phyloP scores from a whole-genome alignment of 2,329 filamentous ascomycete genomes.

The Phoma sp. region DNA sequence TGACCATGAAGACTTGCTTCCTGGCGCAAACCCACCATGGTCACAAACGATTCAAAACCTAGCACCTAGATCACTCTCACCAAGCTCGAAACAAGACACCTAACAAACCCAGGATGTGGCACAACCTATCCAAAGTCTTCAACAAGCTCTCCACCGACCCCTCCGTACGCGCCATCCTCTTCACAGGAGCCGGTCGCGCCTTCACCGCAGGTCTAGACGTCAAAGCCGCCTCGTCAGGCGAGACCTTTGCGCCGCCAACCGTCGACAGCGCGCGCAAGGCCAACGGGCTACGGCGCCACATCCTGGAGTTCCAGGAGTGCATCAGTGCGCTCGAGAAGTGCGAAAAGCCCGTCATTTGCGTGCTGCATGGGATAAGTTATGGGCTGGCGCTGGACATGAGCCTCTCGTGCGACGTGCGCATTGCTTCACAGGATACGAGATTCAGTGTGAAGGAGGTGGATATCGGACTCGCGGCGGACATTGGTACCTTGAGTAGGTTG shows the following conservation, averaged over 20 bases:
- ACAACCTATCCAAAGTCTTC: constrained; percentile 78
- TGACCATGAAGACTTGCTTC: too few relatives aligned
- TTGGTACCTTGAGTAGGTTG: constrained; percentile 67
- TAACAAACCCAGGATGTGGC: constrained; percentile 70
- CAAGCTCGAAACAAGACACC: too few relatives aligned
- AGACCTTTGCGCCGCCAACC: constrained; percentile 45
- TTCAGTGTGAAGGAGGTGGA: constrained; percentile 83
- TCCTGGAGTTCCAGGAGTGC: constrained; percentile 80
- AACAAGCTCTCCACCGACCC: constrained; percentile 72
- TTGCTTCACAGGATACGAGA: constrained; percentile 64
- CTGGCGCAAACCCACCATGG: too few relatives aligned
- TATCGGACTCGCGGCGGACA: constrained; percentile 79
- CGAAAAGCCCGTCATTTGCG: constrained; percentile 68
- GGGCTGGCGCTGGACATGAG: constrained; percentile 58
- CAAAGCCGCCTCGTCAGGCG: constrained; percentile 65
- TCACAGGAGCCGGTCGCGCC: constrained; percentile 81
- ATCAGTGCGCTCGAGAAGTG: constrained; percentile 80
- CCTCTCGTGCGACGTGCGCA: constrained; percentile 72
- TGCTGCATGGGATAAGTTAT: constrained; percentile 46
- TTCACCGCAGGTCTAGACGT: constrained; percentile 91
- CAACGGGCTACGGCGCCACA: constrained; percentile 64
- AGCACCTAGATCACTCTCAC: too few relatives aligned
- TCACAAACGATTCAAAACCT: background rate
- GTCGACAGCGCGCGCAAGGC: constrained; percentile 67
- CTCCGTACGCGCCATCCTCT: constrained; percentile 75